Percentiles rank a stretch among this genome's conserved stretches.
Evolutionary conservation across 1,284 basidiomycete genomes (phyloP).

Genomic region (Psilocybe mexicana): DNA sequence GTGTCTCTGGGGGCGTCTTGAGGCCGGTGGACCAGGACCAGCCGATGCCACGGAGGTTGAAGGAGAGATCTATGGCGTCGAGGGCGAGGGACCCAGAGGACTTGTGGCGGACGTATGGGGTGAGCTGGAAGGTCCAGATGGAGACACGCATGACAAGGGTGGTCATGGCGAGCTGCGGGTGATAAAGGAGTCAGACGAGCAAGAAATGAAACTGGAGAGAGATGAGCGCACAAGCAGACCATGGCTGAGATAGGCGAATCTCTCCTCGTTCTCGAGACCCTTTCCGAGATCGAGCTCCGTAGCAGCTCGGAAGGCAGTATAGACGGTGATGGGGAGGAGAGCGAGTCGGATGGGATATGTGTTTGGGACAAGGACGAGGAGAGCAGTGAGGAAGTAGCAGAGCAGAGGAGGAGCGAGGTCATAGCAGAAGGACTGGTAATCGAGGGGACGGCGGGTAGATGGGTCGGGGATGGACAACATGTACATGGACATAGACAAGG

Average conservation of each 20-base stretch:
- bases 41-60: constrained; percentile 51
- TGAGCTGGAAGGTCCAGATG: constrained; percentile 36
- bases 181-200: neutral
- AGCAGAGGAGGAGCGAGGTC: constrained; percentile 41
- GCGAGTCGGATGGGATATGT: constrained; percentile 44
- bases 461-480: constrained; percentile 4
- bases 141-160: constrained; percentile 34
- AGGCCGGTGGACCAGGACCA: constrained; percentile 53
- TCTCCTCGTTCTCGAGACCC: constrained; percentile 29
- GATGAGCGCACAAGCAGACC: constrained; percentile 18
- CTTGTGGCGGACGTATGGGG: constrained; percentile 30
- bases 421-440: constrained; percentile 29
- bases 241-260: constrained; percentile 32
- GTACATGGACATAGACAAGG: neutral
- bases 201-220: neutral
- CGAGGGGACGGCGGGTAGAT: constrained; percentile 29
- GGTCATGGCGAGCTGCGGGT: constrained; percentile 34
- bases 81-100: constrained; percentile 19
- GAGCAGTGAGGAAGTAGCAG: constrained; percentile 46
- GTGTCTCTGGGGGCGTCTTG: constrained; percentile 42
- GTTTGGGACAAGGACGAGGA: constrained; percentile 45
- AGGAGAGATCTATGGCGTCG: constrained; percentile 48
- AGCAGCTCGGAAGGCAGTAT: constrained; percentile 40
- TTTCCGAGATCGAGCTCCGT: constrained; percentile 42
- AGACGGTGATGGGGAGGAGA: constrained; percentile 44